Conservation (phyloP, 1,284 basidiomycete genomes). For the Trichosporon coremiiforme region DNA sequence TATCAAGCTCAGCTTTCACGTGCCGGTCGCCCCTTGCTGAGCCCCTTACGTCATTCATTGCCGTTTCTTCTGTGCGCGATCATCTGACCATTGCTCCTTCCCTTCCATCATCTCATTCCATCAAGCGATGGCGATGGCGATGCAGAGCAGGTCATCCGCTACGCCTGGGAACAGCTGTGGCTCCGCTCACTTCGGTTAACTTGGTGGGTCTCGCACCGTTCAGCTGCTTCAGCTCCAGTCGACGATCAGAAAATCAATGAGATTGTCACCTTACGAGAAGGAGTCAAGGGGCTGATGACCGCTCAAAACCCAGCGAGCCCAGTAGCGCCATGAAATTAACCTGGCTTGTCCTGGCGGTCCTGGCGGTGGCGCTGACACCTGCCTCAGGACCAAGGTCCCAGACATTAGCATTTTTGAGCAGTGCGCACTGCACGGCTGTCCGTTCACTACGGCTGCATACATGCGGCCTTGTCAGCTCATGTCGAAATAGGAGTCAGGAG, state of each 20-base stretch:
- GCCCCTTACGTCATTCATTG: constrained; percentile 11
- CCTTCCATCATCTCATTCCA: background rate
- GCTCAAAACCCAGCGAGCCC: background rate
- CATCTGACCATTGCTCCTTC: background rate
- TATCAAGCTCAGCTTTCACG: background rate
- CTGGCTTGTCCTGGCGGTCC: background rate
- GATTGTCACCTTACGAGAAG: background rate
- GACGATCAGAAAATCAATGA: background rate
- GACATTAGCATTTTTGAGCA: background rate
- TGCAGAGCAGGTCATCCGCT: background rate
- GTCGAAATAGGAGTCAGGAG: background rate
- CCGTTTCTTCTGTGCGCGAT: background rate
- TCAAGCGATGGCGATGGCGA: background rate
- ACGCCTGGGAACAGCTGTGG: background rate
- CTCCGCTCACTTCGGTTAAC: background rate
- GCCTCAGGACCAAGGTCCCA: background rate
- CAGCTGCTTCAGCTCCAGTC: no score
- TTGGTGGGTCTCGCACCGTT: background rate
- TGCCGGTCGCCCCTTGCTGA: background rate
- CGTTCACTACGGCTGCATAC: background rate
- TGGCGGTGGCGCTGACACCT: background rate
- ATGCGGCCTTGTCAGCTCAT: background rate
- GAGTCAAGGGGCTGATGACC: background rate
- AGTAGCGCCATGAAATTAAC: background rate
- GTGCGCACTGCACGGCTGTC: background rate